phyloP scores from a whole-genome alignment of 257 asterid genomes.

The Cruciata laevipes region DNA sequence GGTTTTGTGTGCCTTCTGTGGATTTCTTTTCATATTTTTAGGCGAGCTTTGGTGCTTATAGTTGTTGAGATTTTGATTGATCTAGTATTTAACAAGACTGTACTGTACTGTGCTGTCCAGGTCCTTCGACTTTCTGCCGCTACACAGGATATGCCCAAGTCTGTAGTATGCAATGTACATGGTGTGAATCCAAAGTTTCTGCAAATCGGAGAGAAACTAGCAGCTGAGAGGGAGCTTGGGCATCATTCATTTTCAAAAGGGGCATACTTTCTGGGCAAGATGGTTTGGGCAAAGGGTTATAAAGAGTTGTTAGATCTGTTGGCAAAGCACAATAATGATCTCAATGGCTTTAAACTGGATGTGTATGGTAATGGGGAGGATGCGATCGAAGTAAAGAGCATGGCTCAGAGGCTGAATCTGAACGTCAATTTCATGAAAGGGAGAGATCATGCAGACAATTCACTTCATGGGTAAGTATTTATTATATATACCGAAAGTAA shows the following conservation, averaged over 20 bases:
- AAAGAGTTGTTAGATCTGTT: slow-evolving; percentile 84
- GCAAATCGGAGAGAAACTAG: slow-evolving; percentile 79
- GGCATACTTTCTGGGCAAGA: slow-evolving; percentile 94
- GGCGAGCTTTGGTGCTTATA: not conserved
- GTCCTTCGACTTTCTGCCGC: slow-evolving; percentile 99
- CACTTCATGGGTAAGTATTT: slow-evolving; percentile 69
- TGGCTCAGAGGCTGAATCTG: slow-evolving; percentile 70
- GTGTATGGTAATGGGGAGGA: slow-evolving; percentile 96
- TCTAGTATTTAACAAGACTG: not conserved
- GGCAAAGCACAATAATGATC: slow-evolving; percentile 64
- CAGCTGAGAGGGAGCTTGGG: slow-evolving; percentile 74
- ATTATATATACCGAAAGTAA: slow-evolving; percentile 10
- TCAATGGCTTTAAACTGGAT: slow-evolving; percentile 86
- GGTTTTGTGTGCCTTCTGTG: not conserved
- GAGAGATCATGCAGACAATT: slow-evolving; percentile 95
- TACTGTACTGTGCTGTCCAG: slow-evolving; percentile 27
- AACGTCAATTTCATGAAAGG: slow-evolving; percentile 91
- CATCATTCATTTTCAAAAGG: slow-evolving; percentile 78
- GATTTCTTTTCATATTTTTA: not conserved
- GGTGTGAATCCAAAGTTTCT: slow-evolving; percentile 94
- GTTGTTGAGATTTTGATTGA: not conserved
- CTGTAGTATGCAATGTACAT: slow-evolving; percentile 84
- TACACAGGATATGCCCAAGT: slow-evolving; percentile 86
- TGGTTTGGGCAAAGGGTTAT: slow-evolving; percentile 99
- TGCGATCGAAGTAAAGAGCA: slow-evolving; percentile 84